Conservation (phyloP, 352 stramenopile species). For the Phytopythium kandeliae region DNA sequence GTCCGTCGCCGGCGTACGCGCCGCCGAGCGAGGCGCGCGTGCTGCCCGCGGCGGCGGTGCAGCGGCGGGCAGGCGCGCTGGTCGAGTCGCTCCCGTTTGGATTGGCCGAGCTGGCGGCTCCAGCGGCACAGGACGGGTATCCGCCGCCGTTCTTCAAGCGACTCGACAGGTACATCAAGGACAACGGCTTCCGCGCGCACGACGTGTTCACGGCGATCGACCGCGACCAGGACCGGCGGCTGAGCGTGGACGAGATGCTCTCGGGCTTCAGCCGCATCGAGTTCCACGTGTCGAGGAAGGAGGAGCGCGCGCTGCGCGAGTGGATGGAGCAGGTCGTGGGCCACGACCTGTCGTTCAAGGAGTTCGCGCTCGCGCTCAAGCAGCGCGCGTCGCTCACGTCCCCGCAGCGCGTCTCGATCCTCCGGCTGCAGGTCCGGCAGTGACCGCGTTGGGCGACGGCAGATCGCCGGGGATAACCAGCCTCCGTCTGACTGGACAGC, state of each 20-base stretch:
- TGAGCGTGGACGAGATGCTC: constrained; percentile 42
- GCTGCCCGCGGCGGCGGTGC: constrained; percentile 5
- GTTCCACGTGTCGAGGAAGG: constrained; percentile 37
- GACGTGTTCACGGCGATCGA: constrained; percentile 47
- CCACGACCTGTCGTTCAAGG: constrained; percentile 50
- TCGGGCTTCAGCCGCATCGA: constrained; percentile 40
- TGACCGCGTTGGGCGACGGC: background rate
- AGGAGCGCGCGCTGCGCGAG: constrained; percentile 29
- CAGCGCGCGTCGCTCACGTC: constrained; percentile 46
- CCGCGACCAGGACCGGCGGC: constrained; percentile 26
- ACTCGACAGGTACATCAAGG: constrained; percentile 43
- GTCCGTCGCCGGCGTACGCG: constrained; percentile 3
- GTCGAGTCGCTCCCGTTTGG: constrained; percentile 6
- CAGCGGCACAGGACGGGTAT: constrained; percentile 26
- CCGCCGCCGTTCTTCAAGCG: constrained; percentile 45
- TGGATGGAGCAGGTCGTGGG: constrained; percentile 46
- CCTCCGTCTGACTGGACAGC: too few species aligned
- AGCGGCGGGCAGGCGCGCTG: constrained; percentile 5
- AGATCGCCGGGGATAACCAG: background rate
- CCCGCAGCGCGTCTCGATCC: constrained; percentile 33
- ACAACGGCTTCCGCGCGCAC: constrained; percentile 35
- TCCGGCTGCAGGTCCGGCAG: constrained; percentile 13
- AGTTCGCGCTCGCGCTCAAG: constrained; percentile 49
- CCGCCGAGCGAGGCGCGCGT: constrained; percentile 14
- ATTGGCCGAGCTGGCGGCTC: constrained; percentile 5